Base-by-base conservation (phyloP, 2,329 filamentous ascomycete genomes). In the Fusarium succisae region DNA sequence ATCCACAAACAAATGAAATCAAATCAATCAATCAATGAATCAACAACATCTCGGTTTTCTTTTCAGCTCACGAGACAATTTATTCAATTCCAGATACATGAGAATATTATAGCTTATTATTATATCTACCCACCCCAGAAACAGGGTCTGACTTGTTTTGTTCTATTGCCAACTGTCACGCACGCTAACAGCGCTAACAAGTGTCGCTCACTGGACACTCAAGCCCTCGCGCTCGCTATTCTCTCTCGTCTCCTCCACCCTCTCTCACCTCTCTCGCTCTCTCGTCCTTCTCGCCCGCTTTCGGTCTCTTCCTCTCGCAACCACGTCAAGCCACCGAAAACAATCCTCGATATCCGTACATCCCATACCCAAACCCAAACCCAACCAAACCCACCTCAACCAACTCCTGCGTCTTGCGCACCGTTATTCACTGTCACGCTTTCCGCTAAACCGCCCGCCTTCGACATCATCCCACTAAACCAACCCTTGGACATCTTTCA, bases 301-400 rank as follows among this genome's bases (percentile, higher is more conserved):
- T 74, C 68, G 56, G 71, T 73, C 67, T 73, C 67, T 74, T 56
- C 71, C 63, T 72, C 58, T 74, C 59, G 38, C 71, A 69, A 69
- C 59, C 69, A 72, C 72, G 26, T 69, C 72, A 74, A 74, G 67
- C 72, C 67, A 74, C 71, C 72, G 55, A 74, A 74, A 69, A 72
- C 71, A 73, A 72, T 47, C 59, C 54, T 72, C 57, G 44, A 68
- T 65, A 63, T 45, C 44, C 37, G 41, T 43, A 37, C 45, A 32
- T 47, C 47, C 55, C 32, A 35, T 9, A 17, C 32, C 32, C 32
- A 35, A 35, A 15, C 32, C 14, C 54, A 44, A 9, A 5, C 9
- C 17, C 39, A 35, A 58, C 15, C 24, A 15, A 58, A 32, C 22
- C 32, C 53, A 44, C 57, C 38, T 37, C 64, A 45, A 69, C 39